Conservation (phyloP, 441 rosid genomes). For the Pelargonium fulgidum region DNA sequence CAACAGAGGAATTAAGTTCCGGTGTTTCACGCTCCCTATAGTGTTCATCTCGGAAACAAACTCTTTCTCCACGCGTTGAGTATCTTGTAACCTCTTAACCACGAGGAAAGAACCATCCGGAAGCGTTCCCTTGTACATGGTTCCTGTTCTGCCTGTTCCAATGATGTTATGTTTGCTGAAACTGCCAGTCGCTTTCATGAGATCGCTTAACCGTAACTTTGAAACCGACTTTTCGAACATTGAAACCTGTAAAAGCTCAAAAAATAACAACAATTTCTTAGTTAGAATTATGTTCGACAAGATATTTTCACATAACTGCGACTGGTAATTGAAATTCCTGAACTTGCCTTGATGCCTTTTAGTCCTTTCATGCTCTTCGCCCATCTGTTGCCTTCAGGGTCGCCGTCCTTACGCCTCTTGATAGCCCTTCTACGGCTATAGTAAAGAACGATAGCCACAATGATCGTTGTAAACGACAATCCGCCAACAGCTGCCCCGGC, state of each 20-base stretch:
- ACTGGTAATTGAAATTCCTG: background rate
- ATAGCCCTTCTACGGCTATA: background rate
- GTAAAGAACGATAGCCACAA: background rate
- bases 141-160: background rate
- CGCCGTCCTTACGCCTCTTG: conserved; percentile 1
- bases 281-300: background rate
- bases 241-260: background rate
- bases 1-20: background rate
- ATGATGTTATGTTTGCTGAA: background rate
- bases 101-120: background rate
- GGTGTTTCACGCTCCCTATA: background rate
- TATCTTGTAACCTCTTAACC: background rate
- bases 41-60: conserved; percentile 4
- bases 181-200: background rate
- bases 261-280: background rate
- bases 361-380: conserved; percentile 5
- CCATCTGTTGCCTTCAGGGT: conserved; percentile 5
- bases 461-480: background rate
- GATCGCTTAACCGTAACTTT: background rate
- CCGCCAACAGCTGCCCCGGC: conserved; percentile 3
- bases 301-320: background rate
- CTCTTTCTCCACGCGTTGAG: background rate
- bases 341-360: conserved; percentile 2
- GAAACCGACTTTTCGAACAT: conserved; percentile 5
- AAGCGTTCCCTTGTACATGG: background rate